A percentile compares a stretch with the other conserved stretches of the same genome.
Evolutionary conservation across 2,329 filamentous ascomycete species (phyloP).

Genomic region (Exophiala sp.): DNA sequence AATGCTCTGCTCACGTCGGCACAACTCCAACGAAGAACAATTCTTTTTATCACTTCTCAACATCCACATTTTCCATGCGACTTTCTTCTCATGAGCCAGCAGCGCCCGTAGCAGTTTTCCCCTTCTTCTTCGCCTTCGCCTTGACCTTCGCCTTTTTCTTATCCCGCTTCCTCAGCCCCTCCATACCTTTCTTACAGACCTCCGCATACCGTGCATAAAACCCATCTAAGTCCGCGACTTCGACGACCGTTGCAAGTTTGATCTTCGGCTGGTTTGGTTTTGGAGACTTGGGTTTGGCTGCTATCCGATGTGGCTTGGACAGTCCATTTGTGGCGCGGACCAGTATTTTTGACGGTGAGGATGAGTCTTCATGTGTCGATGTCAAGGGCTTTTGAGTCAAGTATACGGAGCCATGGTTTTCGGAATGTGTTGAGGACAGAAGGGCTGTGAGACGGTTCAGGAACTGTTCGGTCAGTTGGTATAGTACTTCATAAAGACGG

Average conservation of each 20-base stretch:
- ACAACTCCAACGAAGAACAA: not conserved
- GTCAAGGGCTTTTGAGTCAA: conserved; percentile 41
- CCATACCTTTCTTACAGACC: conserved; percentile 83
- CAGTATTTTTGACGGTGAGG: conserved; percentile 61
- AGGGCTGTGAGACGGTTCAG: conserved; percentile 39
- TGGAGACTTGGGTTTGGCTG: conserved; percentile 39
- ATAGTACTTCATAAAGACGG: too few species aligned
- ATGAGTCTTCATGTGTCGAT: conserved; percentile 50
- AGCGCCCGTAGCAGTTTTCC: conserved; percentile 32
- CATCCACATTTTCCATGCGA: too few species aligned
- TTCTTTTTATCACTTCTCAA: too few species aligned
- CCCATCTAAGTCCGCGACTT: conserved; percentile 64
- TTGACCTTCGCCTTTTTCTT: conserved; percentile 76
- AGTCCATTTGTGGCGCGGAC: conserved; percentile 81
- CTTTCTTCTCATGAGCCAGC: not conserved
- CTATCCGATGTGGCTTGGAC: conserved; percentile 37
- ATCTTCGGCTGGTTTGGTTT: conserved; percentile 52
- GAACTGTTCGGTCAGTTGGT: too few species aligned
- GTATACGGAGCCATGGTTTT: conserved; percentile 40
- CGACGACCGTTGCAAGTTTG: conserved; percentile 78
- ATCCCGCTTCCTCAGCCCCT: conserved; percentile 84
- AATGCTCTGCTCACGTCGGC: not conserved
- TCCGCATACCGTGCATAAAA: conserved; percentile 88
- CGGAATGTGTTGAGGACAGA: conserved; percentile 37
- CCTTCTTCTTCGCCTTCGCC: conserved; percentile 65